Percentiles rank a stretch among this genome's conserved stretches.
phyloP scores from a whole-genome alignment of 2,329 filamentous ascomycete species.

The Emergomyces africanus region DNA sequence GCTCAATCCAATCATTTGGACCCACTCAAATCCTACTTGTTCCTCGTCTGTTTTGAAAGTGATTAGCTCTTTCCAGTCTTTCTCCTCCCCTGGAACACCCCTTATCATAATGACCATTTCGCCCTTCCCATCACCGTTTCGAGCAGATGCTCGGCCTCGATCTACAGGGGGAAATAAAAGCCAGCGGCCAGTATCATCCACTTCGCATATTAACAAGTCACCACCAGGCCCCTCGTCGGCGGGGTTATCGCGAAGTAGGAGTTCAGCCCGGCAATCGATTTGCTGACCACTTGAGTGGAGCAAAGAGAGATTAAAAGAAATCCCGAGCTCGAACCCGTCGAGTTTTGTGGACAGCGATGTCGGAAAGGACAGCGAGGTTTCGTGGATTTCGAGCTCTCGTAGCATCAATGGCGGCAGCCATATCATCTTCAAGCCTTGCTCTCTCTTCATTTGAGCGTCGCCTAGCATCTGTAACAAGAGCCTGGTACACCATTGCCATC shows the following conservation, averaged over 20 bases:
- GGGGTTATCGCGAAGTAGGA: conserved; percentile 72
- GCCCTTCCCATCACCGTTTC: conserved; percentile 56
- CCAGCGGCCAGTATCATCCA: conserved; percentile 65
- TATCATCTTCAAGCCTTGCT: conserved; percentile 68
- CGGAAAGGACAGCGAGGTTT: conserved; percentile 58
- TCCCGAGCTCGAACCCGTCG: conserved; percentile 83
- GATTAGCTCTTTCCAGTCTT: conserved; percentile 74
- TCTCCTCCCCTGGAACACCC: conserved; percentile 46
- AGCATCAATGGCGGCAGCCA: conserved; percentile 70
- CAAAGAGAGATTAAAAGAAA: conserved; percentile 72
- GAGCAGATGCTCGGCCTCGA: conserved; percentile 60
- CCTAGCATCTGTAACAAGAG: conserved; percentile 62
- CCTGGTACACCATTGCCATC: conserved; percentile 52
- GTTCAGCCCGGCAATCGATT: conserved; percentile 75
- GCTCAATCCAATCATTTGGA: conserved; percentile 62
- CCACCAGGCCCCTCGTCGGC: conserved; percentile 54
- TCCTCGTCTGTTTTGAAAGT: conserved; percentile 65
- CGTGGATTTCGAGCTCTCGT: conserved; percentile 66
- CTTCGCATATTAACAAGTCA: conserved; percentile 84
- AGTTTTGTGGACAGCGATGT: conserved; percentile 58
- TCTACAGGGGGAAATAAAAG: conserved; percentile 86
- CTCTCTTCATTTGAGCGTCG: conserved; percentile 60
- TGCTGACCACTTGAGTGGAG: conserved; percentile 82
- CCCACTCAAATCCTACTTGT: conserved; percentile 71
- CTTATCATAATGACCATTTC: conserved; percentile 82